Evolutionary conservation across 257 asterid species (phyloP), one percentile per base, ranked within the genome.

Genomic region (Ilex asprella): DNA sequence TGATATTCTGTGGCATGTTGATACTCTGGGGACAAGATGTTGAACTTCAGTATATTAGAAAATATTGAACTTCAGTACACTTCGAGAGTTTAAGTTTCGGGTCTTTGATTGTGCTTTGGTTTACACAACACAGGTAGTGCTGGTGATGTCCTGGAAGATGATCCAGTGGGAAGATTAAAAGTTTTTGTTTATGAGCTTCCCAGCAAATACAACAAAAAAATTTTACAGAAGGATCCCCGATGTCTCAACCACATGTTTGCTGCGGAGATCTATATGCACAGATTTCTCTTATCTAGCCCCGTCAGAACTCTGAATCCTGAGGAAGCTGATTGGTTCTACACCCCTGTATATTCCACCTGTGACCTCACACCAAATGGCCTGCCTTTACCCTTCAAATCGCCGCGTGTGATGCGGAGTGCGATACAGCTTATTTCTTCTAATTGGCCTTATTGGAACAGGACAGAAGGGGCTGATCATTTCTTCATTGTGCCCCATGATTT

Each of bases 221-320:
- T 84, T 16, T 66, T 86, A 47, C 89, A 84, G 63, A 86, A 81
- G 73, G 95, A 89, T 62, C 80, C 87, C 0, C 79, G 97, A 77
- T 90, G 97, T 73, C 91, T 85, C 68, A 87, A 76, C 70, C 97
- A 90, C 77, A 87, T 90, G 97, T 90, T 90, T 80, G 97, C 97
- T 21, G 93, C 97, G 2, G 97, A 90, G 85, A 85, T 90, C 60
- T 87, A 62, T 62, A 87, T 90, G 96, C 97, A 90, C 66, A 89
- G 84, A 2, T 87, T 87, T 65, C 86, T 90, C 63, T 53, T 87
- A 59, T 76, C 95, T 35, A 87, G 93, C 57, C 73, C 95, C 13
- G 94, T 89, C 31, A 88, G 95, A 6, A 86, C 94, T 14, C 86
- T 90, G 53, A 87, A 90, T 71, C 97, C 97, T 0, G 93, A 85